Conservation (phyloP, 345 rosid genomes). For the Eucalyptus sp. region DNA sequence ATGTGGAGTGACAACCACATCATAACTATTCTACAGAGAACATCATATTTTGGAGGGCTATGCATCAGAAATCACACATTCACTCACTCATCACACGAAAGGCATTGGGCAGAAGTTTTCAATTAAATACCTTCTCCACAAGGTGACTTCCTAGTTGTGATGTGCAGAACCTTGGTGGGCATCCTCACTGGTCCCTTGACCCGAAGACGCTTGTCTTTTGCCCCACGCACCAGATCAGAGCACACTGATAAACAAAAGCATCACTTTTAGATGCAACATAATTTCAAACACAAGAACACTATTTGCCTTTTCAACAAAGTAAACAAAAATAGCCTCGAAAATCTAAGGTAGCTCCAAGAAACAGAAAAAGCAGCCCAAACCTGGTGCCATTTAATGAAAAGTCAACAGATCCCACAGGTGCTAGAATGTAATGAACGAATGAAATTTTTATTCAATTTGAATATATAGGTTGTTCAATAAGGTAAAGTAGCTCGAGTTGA, state of each 20-base stretch:
- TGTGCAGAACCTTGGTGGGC: slow-evolving; percentile 13
- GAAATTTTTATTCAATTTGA: background rate
- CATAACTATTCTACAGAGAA: background rate
- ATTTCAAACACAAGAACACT: background rate
- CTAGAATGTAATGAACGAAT: background rate
- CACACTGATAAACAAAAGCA: background rate
- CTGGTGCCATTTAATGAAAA: background rate
- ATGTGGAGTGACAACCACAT: background rate
- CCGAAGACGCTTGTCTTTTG: slow-evolving; percentile 1
- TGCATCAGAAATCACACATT: background rate
- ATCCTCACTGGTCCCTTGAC: slow-evolving; percentile 13
- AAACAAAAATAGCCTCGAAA: background rate
- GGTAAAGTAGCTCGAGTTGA: background rate
- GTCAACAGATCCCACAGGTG: background rate
- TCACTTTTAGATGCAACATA: background rate
- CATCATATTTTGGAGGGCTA: background rate
- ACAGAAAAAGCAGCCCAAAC: background rate
- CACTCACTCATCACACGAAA: background rate
- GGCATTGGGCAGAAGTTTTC: background rate
- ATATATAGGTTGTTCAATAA: background rate
- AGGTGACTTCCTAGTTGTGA: slow-evolving; percentile 14
- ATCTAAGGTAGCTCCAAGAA: background rate
- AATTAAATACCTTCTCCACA: slow-evolving; percentile 5
- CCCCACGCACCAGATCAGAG: slow-evolving; percentile 9
- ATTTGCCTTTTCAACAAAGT: background rate